Percentiles rank a stretch among this genome's conserved stretches.
Conservation (phyloP, 1,284 basidiomycete species). For the Kalmanozyma brasiliensis region DNA sequence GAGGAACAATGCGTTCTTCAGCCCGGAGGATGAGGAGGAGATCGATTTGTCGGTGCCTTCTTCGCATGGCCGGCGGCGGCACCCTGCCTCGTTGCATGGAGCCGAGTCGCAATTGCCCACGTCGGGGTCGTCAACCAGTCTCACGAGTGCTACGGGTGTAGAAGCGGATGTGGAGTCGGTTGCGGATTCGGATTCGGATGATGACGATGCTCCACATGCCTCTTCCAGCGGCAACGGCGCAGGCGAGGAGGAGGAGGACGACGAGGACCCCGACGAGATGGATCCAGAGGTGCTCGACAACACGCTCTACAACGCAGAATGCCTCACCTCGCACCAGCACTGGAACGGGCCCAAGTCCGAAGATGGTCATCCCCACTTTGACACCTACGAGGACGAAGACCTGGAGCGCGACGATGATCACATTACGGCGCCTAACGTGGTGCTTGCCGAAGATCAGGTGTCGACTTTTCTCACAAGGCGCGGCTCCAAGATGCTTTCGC, state of each 20-base stretch:
- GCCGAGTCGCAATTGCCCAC: constrained; percentile 9
- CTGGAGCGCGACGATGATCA: constrained; percentile 44
- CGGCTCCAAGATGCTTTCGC: constrained; percentile 40
- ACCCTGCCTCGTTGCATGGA: constrained; percentile 11
- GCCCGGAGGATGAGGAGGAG: constrained; percentile 27
- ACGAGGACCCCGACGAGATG: constrained; percentile 40
- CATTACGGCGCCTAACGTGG: constrained; percentile 45
- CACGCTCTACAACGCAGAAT: constrained; percentile 61
- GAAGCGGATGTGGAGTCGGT: constrained; percentile 43
- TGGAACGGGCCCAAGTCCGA: constrained; percentile 43
- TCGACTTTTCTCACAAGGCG: constrained; percentile 30
- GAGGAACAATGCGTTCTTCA: constrained; percentile 53
- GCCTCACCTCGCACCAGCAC: constrained; percentile 53
- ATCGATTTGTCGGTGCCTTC: constrained; percentile 14
- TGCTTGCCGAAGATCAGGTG: constrained; percentile 42
- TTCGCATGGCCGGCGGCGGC: constrained; percentile 12
- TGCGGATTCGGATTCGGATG: constrained; percentile 17
- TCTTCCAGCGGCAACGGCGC: constrained; percentile 7
- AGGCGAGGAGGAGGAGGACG: constrained; percentile 22
- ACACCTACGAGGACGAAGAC: constrained; percentile 41
- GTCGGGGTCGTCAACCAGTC: constrained; percentile 13
- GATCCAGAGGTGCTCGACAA: constrained; percentile 57
- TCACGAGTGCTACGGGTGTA: constrained; percentile 12
- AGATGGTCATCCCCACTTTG: constrained; percentile 38
- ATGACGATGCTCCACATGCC: constrained; percentile 12